Evolutionary conservation across 2,329 filamentous ascomycete species (phyloP), one percentile per base, ranked within the genome.

Genomic region (Scedosporium boydii): DNA sequence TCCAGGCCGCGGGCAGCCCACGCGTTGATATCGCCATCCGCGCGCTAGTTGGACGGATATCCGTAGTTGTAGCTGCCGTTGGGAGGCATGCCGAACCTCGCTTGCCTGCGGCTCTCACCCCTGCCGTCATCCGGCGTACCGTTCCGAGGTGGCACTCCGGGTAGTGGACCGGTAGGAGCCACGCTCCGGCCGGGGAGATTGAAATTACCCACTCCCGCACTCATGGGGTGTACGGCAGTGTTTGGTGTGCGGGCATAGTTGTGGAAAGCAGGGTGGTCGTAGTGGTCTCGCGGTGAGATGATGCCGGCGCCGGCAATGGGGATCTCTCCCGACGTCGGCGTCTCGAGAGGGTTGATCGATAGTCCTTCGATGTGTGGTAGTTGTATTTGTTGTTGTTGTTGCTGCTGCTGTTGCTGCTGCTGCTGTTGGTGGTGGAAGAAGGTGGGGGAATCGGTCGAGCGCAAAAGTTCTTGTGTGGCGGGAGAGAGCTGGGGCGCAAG

Each of bases 401-500:
- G 51, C 14, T 21, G 51, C 7, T 56, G 55, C 27, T 58, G 55
- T 10, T 48, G 44, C 23, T 53, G 48, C 48, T 53, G 48, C n/a
- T 58, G 78, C 12, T 14, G 26, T n/a, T 76, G 63, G 77, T 75
- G 62, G 67, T 71, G 63, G 66, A 72, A 67, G 72, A 70, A 73
- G 64, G 78, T 84, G 6, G 85, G 83, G 10, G 84, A 87, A 68
- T 87, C 84, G 67, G 76, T 80, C 27, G 82, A 82, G 64, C 88
- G 85, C 58, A 92, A 82, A 41, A 93, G 82, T 10, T 91, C 88
- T 70, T 90, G 87, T 1, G 90, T 91, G 7, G 89, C 85, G 1
- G 92, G 91, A 10, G 89, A 90, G 51, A 90, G 80, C 69, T 90
- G 87, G 41, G 92, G 91, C 16, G 87, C 90, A 44, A 97, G 83